Base-by-base conservation (phyloP, 768 basidiomycete species). In the Serpula lacrymans region DNA sequence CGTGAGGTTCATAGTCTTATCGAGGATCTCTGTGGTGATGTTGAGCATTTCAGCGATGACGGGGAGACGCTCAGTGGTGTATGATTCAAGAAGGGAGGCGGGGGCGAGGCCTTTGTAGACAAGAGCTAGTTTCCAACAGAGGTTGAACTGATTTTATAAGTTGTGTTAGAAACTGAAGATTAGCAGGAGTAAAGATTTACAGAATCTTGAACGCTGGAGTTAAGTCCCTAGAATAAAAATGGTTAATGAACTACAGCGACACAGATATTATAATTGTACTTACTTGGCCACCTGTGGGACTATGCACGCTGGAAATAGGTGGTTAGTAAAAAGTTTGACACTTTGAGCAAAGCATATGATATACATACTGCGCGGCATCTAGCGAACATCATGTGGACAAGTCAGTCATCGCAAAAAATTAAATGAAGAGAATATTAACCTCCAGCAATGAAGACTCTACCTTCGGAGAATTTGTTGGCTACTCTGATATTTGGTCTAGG, bases 401-500 rank as follows among this genome's bases (percentile, higher is more conserved):
- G 18, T 9, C 6, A 17, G 12, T 10, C 27, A 14, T 23, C 13
- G 11, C 24, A n/a, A 11, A 29, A n/a, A 5, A 17, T 34, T 14
- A 7, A 11, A 6, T 33, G 36, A 23, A 52, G 6, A 4, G 10
- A 9, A 11, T 26, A 60, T 3, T 34, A n/a, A 72, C 76, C 77
- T 49, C 76, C 77, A 20, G 57, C 67, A 12, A 77, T 35, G 43
- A 75, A 77, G 9, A 69, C 70, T n/a, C 71, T 60, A 2, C 72
- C 72, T 4, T 49, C 42, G 13, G 57, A 48, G 46, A 76, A 69
- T 16, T 52, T 62, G 30, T 74, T 49, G 1, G 66, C 68, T 71
- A 75, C 71, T 8, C 76, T 62, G 21, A 76, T 65, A 49, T 74
- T 75, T 1, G 73, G 65, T 21, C 75, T 70, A 36, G 33, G n/a